These are phyloP conservation scores for Kazachstania kunashirensis DNA, from an alignment of 805 yeast genomes.

Conservation along the genomic window DNA sequence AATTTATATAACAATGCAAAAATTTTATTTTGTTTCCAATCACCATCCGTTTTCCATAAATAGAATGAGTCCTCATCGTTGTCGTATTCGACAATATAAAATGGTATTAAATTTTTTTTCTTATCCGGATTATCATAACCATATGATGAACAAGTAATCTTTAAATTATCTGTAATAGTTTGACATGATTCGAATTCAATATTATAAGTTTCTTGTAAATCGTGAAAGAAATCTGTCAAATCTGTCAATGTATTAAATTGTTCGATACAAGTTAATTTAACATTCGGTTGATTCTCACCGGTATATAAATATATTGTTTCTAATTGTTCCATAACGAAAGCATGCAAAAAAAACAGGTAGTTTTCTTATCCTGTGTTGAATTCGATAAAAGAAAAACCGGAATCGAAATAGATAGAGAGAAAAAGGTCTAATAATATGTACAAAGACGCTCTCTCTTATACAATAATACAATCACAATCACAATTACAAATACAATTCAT, in stretches of 20 bases:
- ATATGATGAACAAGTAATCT: conserved; percentile 14
- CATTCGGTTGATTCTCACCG: conserved; percentile 20
- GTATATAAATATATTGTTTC: conserved; percentile 21
- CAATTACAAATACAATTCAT: too few relatives aligned
- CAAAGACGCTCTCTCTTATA: not conserved
- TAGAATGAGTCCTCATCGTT: conserved; percentile 13
- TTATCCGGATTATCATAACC: conserved; percentile 7
- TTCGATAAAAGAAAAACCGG: not conserved
- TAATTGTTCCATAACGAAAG: conserved; percentile 6
- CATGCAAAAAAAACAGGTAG: too few relatives aligned
- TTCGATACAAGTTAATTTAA: conserved; percentile 18
- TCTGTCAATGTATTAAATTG: conserved; percentile 9
- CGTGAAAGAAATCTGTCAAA: conserved; percentile 13
- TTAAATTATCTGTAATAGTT: conserved; percentile 26
- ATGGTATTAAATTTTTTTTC: conserved; percentile 13
- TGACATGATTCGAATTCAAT: conserved; percentile 18
- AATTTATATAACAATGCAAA: conserved; percentile 13
- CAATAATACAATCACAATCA: not conserved
- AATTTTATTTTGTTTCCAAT: conserved; percentile 19
- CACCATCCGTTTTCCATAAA: conserved; percentile 23
- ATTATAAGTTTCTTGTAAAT: conserved; percentile 20
- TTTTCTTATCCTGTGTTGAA: not conserved
- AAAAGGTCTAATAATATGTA: not conserved
- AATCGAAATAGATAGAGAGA: not conserved
- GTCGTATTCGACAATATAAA: conserved; percentile 23